Evolutionary conservation across 2,329 filamentous ascomycete genomes (phyloP).

Genomic region (Gliomastix tumulicola): DNA sequence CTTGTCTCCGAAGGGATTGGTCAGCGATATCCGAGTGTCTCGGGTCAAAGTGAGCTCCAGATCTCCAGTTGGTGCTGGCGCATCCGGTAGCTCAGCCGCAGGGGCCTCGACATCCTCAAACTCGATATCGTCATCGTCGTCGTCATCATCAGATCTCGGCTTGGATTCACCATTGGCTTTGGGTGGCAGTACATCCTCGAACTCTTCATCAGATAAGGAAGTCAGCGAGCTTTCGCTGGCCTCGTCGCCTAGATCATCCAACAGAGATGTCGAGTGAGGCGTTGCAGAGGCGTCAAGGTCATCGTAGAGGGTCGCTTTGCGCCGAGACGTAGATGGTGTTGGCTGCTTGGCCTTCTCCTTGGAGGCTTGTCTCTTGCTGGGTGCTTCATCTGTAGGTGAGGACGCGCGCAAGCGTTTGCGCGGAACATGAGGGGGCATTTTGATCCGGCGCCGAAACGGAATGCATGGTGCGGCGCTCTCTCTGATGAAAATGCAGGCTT

Average conservation of each 20-base stretch:
- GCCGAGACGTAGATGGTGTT: constrained; percentile 12
- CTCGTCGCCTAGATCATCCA: constrained; percentile 29
- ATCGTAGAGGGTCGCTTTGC: constrained; percentile 54
- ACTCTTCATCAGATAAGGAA: constrained; percentile 50
- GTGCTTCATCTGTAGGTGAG: constrained; percentile 13
- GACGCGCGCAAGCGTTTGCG: constrained; percentile 56
- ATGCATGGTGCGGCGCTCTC: no score
- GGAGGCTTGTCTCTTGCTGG: constrained; percentile 16
- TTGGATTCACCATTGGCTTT: constrained; percentile 25
- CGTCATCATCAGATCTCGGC: constrained; percentile 15
- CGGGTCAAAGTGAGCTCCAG: constrained; percentile 65
- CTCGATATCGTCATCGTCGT: constrained; percentile 41
- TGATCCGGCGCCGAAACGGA: no score
- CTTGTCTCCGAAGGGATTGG: constrained; percentile 57
- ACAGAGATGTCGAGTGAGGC: constrained; percentile 30
- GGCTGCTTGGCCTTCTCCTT: constrained; percentile 10
- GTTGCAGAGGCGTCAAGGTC: constrained; percentile 47
- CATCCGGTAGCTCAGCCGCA: constrained; percentile 40
- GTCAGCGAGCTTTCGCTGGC: constrained; percentile 41
- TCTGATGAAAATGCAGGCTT: no score
- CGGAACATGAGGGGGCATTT: constrained; percentile 62
- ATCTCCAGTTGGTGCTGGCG: constrained; percentile 52
- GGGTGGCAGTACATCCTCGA: constrained; percentile 32
- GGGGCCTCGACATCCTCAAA: constrained; percentile 60
- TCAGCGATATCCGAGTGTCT: constrained; percentile 51